Base-by-base conservation (phyloP, 2,329 filamentous ascomycete species). In the Xylaria sp. region DNA sequence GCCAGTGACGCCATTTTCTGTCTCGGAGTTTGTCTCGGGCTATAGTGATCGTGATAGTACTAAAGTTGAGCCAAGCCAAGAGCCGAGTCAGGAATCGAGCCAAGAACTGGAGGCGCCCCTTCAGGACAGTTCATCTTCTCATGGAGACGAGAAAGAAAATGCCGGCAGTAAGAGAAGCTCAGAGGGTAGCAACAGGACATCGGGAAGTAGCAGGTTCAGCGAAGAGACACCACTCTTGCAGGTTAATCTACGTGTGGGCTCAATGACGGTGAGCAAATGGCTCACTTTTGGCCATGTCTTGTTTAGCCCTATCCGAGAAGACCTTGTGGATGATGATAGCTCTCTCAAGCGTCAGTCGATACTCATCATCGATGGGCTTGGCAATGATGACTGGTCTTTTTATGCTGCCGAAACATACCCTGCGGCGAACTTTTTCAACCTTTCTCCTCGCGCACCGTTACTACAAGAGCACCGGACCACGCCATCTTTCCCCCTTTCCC, bases 361-460 rank as follows among this genome's bases (percentile, higher is more conserved):
- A 30, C 84, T 96, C 3, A 90, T 96, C 19, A 86, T 96, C 65
- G 93, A 96, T 80, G 93, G 93, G 4, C 88, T 96, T 34, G 93
- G 93, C n/a, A 94, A 94, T 75, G 89, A 92, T 72, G 93, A 96
- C 76, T 96, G 93, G 93, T 94, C 92, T 0, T 94, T 93, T 78
- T 95, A 94, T 73, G 92, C 92, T 21, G 92, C 93, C 6, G 89
- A 94, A 76, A 93, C 92, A 0, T 95, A 95, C 71, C 90, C 91
- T 0, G 84, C 85, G 0, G 90, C 90, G 0, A 90, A 88, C 1
- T 91, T 96, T 70, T 95, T 93, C 82, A 93, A 94, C 76, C 84
- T 95, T 27, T 90, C 88, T 0, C 88, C 89, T 7, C 82, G 86
- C 32, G 82, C 85, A 47, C 85, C 85, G 48, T 74, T 85, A n/a